phyloP scores from a whole-genome alignment of 2,329 filamentous ascomycete genomes.

The Aureobasidium vineae region DNA sequence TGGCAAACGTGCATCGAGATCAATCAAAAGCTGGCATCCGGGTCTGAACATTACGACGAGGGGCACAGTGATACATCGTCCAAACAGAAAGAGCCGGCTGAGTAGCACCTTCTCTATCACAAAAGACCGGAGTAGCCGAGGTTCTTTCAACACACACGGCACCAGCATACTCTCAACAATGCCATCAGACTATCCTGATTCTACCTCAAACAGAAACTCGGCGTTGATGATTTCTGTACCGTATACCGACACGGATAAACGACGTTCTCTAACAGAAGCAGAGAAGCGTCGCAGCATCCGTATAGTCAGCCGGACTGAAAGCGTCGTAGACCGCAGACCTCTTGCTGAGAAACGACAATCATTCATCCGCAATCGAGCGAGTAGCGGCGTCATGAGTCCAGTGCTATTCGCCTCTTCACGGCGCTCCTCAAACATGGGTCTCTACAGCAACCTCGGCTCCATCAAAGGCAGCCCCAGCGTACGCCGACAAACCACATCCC shows the following conservation, averaged over 20 bases:
- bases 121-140: conserved; percentile 39
- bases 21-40: conserved; percentile 29
- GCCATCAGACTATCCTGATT: conserved; percentile 41
- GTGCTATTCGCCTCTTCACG: conserved; percentile 40
- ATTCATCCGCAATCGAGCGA: conserved; percentile 45
- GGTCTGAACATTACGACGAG: conserved; percentile 1
- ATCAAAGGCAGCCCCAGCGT: conserved; percentile 11
- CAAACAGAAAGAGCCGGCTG: conserved; percentile 31
- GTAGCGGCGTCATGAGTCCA: conserved; percentile 39
- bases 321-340: conserved; percentile 40
- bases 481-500: conserved; percentile 31
- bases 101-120: conserved; percentile 33
- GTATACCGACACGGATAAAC: not conserved
- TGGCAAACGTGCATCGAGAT: conserved; percentile 35
- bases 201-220: conserved; percentile 33
- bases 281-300: conserved; percentile 44
- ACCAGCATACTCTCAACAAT: conserved; percentile 44
- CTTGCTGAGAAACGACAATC: conserved; percentile 45
- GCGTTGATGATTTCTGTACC: conserved; percentile 30
- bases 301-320: conserved; percentile 41
- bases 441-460: conserved; percentile 11
- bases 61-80: conserved; percentile 34
- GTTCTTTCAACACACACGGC: conserved; percentile 41
- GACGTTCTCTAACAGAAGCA: conserved; percentile 33
- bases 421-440: conserved; percentile 10